Base-by-base conservation (phyloP, 257 asterid species). In the Petunia secreta region DNA sequence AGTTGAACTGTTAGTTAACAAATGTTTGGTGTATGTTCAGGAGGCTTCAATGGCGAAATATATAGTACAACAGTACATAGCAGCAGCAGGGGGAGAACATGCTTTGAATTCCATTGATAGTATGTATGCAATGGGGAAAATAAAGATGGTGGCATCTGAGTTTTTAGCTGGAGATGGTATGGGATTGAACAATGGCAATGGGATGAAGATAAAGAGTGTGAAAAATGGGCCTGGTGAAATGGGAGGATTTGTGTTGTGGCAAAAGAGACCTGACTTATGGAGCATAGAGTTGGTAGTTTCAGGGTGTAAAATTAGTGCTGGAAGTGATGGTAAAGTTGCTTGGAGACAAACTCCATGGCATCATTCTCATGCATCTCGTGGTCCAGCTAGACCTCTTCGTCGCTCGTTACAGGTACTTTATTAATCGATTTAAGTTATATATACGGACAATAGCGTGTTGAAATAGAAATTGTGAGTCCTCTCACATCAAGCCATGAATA, bases 1-100 rank as follows among this genome's bases (percentile, higher is more conserved):
- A 25, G 25, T 25, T 25, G 25, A 25, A 25, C 25, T 25, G 25
- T 25, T 25, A 59, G 5, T 36, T 6, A 59, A 3, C 13, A 11
- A 6, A 11, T 11, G 14, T 11, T 59, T n/a, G 5, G 0, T 59
- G 13, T 58, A 3, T 59, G 13, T 84, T 80, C 86, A 94, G 98
- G 97, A 92, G 88, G 83, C 81, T 74, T 91, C 98, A 1, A 92
- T 94, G 97, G 98, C 98, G 7, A 91, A 89, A 64, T 94, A 94
- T 82, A 92, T 94, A 53, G 94, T 94, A 87, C 93, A 91, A 15
- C 98, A 94, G 54, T 94, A 94, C 86, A 84, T 92, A 59, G 98
- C 98, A 38, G 98, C 98, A 0, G 87, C 90, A 4, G 98, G 98
- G 5, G 98, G 98, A 3, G 97, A 94, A 11, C 83, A 75, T 11